Evolutionary conservation across 148 eudicot genomes (phyloP), one percentile per base, ranked within the genome.

Genomic region (Hydrangea macrophylla): DNA sequence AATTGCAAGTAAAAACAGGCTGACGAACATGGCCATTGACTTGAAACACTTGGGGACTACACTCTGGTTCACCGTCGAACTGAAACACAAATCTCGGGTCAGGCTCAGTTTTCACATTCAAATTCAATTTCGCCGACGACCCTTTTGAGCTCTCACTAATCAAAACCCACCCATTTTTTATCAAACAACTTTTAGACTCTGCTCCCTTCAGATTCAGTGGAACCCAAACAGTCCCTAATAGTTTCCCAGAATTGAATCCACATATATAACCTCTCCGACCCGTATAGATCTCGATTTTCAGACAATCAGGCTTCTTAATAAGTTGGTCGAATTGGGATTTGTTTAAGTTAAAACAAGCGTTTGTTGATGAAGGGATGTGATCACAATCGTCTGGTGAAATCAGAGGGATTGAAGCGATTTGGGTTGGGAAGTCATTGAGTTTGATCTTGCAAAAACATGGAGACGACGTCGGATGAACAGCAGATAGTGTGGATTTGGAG

Each of bases 1-100:
- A 89, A 64, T 87, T 88, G 83, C 97, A 91, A 55, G 96, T 81
- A 35, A 95, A 95, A 70, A 91, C 96, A 18, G 97, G 96, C 65
- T 95, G 99, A 59, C 79, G 67, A 40, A 80, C 76, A 73, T 76
- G 87, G 57, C 97, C 97, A 71, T 91, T 88, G 4, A 91, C 90
- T 70, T 89, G 96, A 80, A 89, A 91, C n/a, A n/a, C n/a, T n/a
- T n/a, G n/a, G n/a, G n/a, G n/a, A n/a, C n/a, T n/a, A n/a, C n/a
- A n/a, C n/a, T n/a, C n/a, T n/a, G n/a, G n/a, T n/a, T n/a, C n/a
- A n/a, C n/a, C n/a, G n/a, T n/a, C n/a, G n/a, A n/a, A n/a, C n/a
- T n/a, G n/a, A n/a, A n/a, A n/a, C n/a, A n/a, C 80, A 51, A 82
- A 82, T 37, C 85, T 73, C 55, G 85, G 85, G 36, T 82, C 85